Conservation (phyloP, 805 yeast species). For the Phaffomyces antillensis region DNA sequence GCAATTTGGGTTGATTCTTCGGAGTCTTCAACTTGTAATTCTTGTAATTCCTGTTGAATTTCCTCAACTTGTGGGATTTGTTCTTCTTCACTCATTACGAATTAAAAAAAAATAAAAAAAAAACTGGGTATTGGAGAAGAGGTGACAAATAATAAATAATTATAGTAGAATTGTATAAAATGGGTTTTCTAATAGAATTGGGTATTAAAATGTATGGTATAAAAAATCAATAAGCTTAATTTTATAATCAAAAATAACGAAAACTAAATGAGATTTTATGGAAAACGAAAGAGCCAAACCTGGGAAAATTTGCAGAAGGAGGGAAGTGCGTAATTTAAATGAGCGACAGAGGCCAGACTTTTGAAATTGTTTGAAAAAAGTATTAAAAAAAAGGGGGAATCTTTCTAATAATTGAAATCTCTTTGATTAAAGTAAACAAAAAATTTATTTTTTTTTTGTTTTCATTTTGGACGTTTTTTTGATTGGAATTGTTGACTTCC, state of each 20-base stretch:
- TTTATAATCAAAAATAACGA: too few relatives aligned
- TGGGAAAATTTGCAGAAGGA: too few relatives aligned
- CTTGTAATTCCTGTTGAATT: not conserved
- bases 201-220: too few relatives aligned
- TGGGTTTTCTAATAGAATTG: too few relatives aligned
- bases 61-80: not conserved
- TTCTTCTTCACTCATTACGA: not conserved
- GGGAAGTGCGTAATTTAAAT: not conserved
- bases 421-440: not conserved
- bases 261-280: too few relatives aligned
- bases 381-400: not conserved
- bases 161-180: too few relatives aligned
- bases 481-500: slow-evolving; percentile 4
- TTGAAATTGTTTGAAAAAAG: not conserved
- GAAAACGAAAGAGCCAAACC: too few relatives aligned
- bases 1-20: not conserved
- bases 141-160: too few relatives aligned
- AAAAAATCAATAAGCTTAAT: too few relatives aligned
- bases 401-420: not conserved
- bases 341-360: not conserved
- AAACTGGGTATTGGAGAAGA: too few relatives aligned
- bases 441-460: not conserved
- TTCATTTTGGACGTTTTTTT: not conserved
- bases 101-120: not conserved
- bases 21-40: not conserved